Base-by-base conservation (phyloP, 352 stramenopile species). In the Phytophthora brassicae region DNA sequence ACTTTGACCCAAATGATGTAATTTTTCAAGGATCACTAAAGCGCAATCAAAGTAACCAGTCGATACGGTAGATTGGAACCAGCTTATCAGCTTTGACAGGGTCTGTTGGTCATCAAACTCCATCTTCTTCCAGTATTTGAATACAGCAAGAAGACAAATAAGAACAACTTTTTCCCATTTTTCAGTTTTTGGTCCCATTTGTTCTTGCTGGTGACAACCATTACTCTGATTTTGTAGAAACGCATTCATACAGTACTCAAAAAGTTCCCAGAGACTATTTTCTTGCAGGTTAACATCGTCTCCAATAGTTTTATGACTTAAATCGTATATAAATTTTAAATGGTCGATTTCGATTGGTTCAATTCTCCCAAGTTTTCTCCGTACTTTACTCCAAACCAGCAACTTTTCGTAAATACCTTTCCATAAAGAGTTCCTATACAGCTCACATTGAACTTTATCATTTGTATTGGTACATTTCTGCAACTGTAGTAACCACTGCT, bases 41-140 rank as follows among this genome's bases (percentile, higher is more conserved):
- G 67, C 49, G 7, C 56, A 72, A 4, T 75, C 48, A 36, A 75
- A 75, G 28, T 67, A 68, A 5, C 60, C 60, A 16, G 60, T 36
- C 0, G 36, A 2, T 41, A 77, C 46, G 29, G 39, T 47, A 20
- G 42, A 20, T 17, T 66, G 41, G 24, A 74, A 48, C 73, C 67
- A 79, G 20, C 4, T 26, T 16, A 6, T n/a, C 24, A 47, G 11
- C 14, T 62, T 69, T 6, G 48, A 19, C 12, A 23, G 23, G 5
- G 50, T 41, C 12, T 28, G 20, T 49, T 42, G 12, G 14, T 49
- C 33, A 38, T 52, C 17, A 36, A 2, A 9, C 2, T 46, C 23
- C 8, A 6, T 43, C n/a, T 1, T n/a, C 6, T 65, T 48, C 46
- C 55, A 66, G 19, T 62, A 22, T 12, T 52, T 42, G 8, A 73